Conservation (phyloP, 805 yeast species). For the Candida stauntonica region DNA sequence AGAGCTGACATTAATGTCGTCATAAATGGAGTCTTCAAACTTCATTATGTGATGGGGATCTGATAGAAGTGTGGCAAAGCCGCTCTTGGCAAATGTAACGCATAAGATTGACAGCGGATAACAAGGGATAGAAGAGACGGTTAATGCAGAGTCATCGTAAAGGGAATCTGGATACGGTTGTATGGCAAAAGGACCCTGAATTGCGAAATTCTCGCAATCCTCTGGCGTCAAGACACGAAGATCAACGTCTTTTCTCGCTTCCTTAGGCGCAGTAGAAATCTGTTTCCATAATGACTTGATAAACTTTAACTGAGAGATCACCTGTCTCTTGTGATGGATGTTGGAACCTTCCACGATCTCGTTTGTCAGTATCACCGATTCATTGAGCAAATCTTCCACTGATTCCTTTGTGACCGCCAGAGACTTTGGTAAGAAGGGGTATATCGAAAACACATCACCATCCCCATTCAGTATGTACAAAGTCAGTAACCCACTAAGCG, state of each 20-base stretch:
- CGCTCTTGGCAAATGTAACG: conserved; percentile 28
- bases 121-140: conserved; percentile 28
- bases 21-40: conserved; percentile 22
- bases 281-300: conserved; percentile 31
- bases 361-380: conserved; percentile 29
- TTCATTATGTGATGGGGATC: conserved; percentile 34
- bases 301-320: conserved; percentile 35
- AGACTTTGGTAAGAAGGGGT: conserved; percentile 57
- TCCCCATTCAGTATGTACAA: conserved; percentile 49
- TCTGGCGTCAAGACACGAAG: conserved; percentile 23
- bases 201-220: conserved; percentile 7
- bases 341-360: conserved; percentile 20
- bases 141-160: conserved; percentile 42
- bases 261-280: conserved; percentile 16
- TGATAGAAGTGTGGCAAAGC: conserved; percentile 28
- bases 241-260: conserved; percentile 23
- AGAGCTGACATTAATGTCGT: conserved; percentile 17
- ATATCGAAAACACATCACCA: conserved; percentile 55
- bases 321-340: conserved; percentile 9
- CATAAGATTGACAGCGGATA: conserved; percentile 26
- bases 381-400: conserved; percentile 31
- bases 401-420: conserved; percentile 34
- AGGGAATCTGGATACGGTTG: conserved; percentile 51
- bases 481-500: conserved; percentile 41
- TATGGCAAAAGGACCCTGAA: conserved; percentile 53